Evolutionary conservation across 306 rosid genomes (phyloP), one percentile per base, ranked within the genome.

Genomic region (Lathyrus oleraceus): DNA sequence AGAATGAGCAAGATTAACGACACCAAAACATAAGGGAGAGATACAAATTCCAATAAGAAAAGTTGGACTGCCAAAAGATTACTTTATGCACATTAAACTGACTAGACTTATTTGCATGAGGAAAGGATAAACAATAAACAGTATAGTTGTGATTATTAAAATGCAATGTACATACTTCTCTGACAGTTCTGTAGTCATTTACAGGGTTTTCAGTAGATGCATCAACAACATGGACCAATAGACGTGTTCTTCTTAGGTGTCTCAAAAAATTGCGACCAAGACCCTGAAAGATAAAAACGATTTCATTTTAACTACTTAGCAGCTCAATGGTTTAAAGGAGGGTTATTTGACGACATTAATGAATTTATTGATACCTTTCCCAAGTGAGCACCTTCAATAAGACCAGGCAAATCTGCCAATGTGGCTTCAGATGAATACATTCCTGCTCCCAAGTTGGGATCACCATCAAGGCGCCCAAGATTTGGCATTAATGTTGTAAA

Each of bases 401-500:
- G 97, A 72, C 99, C 99, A 49, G 99, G 99, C 81, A 95, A 83
- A 86, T 95, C 99, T 72, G 96, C 99, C 76, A 95, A 76, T 23
- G 99, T 95, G 73, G 96, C 96, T 81, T 89, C 99, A 13, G 97
- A 91, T 40, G 86, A 87, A 81, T 81, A 91, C 96, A 95, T 87
- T 61, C 83, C 92, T 11, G 95, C 91, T 68, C 97, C 99, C 78
- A 95, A 87, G 80, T 85, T 95, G 67, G 99, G 99, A 85, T 91
- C 99, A 47, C 99, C 99, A 59, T 81, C 83, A 66, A 94, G 92
- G 66, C 91, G 95, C 67, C 99, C 99, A 63, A 94, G 97, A 79
- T 94, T 91, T 54, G 99, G 99, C 91, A 94, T 94, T 83, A 94
- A 81, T 53, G 96, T 91, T 63, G 99, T 94, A 78, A 94, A 94